Base-by-base conservation (phyloP, 2,329 filamentous ascomycete genomes). In the Sporothrix pallida region DNA sequence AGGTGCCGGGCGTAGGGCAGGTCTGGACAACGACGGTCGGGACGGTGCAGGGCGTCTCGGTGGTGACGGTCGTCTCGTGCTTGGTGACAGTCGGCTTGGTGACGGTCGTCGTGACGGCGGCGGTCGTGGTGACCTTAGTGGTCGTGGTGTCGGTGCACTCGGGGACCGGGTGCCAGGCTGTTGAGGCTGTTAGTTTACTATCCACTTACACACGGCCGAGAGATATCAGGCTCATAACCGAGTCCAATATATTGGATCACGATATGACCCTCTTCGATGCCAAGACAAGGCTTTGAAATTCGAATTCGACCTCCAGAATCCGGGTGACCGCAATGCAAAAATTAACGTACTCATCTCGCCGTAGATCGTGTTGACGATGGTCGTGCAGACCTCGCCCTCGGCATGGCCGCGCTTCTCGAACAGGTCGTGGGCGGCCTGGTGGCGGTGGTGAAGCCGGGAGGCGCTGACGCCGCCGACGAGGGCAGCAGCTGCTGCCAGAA, bases 281-380 rank as follows among this genome's bases (percentile, higher is more conserved):
- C 63, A 48, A 50, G 63, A 23, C 44, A 48, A 50, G 42, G 23
- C 44, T 26, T 62, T 12, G 7, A 37, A 37, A 37, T 37, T 37
- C 31, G 26, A 63, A 0, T 58, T 62, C 12, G 31, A 26, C 48
- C 13, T 56, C 13, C 26, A 23, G 52, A 9, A 23, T 56, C 5
- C 23, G n/a, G 42, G 44, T 46, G 52, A 15, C 31, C 42, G 31
- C 52, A 62, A 42, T 52, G 7, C 31, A 37, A 37, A 37, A 37
- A 37, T 37, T 6, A 37, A 76, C 75, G 37, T 76, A 76, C 75
- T 91, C 73, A 89, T 83, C 80, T 88, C 85, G 80, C 92, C 92
- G 78, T 88, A 90, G 84, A 88, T 87, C 80, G 91, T 93, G 81
- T 88, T 88, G 83, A 90, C 92, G 85, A 92, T 89, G 81, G 92